Base-by-base conservation (phyloP, 805 yeast species). In the Starmerella powellii region DNA sequence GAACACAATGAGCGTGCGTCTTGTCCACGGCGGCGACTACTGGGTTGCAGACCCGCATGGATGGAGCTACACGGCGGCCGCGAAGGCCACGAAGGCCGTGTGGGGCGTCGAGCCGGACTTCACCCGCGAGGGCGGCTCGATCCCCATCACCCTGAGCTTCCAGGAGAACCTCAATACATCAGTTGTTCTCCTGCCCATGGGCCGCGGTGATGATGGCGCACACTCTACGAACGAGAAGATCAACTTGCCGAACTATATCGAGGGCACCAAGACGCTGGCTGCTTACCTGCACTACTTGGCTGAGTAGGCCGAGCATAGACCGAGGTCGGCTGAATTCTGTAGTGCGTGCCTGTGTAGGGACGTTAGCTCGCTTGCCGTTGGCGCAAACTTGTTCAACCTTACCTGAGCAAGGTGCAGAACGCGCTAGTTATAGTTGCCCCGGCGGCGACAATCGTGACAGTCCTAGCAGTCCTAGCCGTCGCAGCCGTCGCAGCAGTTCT, bases 201-300 rank as follows among this genome's bases (percentile, higher is more conserved):
- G 99, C 51, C 80, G 93, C 66, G 98, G 98, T 53, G 96, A 91
- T 62, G 99, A 91, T 59, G 98, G 98, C 56, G 98, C 99, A 36
- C 99, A 91, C 63, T 85, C 95, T 18, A 86, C 91, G 57, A 91
- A 91, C 61, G 99, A 91, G 68, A 91, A 91, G 69, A 67, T 91
- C 56, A 82, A 93, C 61, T 69, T 86, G 40, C 67, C 80, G 51
- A 91, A 91, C 71, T 91, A 83, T 65, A 77, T 91, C 53, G 82
- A 83, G 58, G 99, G 99, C 52, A 77, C 82, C 58, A 91, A 91
- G 71, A 81, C 95, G 12, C 73, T 88, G 64, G 79, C 88, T 52
- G 95, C 96, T 16, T 91, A 86, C 65, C 71, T 91, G 60, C 96
- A 91, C 65, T 87, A 80, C 67, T 80, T 80, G 53, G 82, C 76